A percentile compares a stretch with the other conserved stretches of the same genome.
Evolutionary conservation across 805 yeast genomes (phyloP).

Genomic region (Teunomyces cretensis): DNA sequence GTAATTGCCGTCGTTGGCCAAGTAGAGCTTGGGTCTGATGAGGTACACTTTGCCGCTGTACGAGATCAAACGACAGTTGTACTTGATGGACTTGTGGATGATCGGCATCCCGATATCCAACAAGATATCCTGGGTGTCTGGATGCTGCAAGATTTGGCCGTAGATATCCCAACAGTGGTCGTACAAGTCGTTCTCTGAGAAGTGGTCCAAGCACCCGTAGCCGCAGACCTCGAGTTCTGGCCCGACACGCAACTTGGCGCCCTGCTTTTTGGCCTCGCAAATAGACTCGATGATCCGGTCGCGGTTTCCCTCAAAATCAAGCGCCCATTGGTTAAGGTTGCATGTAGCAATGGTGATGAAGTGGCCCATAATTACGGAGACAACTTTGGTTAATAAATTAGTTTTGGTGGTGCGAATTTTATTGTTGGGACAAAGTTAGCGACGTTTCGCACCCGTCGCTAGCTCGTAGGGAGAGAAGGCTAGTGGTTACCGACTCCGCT

Average conservation of each 20-base stretch:
- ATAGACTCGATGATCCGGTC: constrained; percentile 87
- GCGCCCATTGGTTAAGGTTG: constrained; percentile 96
- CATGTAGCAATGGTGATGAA: constrained; percentile 89
- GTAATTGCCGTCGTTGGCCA: constrained; percentile 97
- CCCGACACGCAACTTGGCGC: constrained; percentile 87
- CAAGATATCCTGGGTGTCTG: constrained; percentile 72
- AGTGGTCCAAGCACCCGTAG: constrained; percentile 93
- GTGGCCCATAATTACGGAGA: constrained; percentile 62
- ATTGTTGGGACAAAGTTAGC: too few relatives aligned
- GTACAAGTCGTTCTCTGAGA: constrained; percentile 83
- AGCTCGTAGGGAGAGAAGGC: too few relatives aligned
- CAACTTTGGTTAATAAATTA: neutral
- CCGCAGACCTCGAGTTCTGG: constrained; percentile 96
- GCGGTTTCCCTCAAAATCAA: constrained; percentile 95
- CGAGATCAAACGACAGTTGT: constrained; percentile 87
- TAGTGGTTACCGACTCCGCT: too few relatives aligned
- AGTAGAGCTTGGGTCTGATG: constrained; percentile 88
- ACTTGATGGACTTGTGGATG: constrained; percentile 80
- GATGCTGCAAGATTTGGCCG: constrained; percentile 65
- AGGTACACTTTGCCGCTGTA: constrained; percentile 75
- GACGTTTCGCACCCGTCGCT: too few relatives aligned
- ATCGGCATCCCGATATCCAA: constrained; percentile 96
- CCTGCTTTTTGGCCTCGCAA: constrained; percentile 65
- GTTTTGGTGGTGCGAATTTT: too few relatives aligned
- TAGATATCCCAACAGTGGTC: constrained; percentile 95